Evolutionary conservation across 495 filamentous ascomycete species (phyloP).

Genomic region (Penicillium canariense): DNA sequence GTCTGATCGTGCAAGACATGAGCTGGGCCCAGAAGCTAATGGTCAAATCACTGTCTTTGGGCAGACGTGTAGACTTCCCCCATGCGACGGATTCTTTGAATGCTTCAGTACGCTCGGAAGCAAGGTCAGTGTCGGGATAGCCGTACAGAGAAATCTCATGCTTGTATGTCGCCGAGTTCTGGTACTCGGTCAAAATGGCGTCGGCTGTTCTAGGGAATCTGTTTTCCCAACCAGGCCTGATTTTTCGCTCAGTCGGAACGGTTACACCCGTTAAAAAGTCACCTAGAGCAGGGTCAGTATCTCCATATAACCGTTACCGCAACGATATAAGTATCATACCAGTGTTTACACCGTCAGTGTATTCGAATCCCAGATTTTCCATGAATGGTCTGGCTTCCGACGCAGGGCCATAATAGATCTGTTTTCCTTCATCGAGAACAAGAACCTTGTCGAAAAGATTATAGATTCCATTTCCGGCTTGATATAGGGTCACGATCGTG

Average conservation of each 20-base stretch:
- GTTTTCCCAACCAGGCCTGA: slow-evolving; percentile 50
- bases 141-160: slow-evolving; percentile 42
- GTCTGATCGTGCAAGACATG: slow-evolving; percentile 48
- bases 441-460: slow-evolving; percentile 66
- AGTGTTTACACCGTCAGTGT: slow-evolving; percentile 48
- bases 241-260: slow-evolving; percentile 61
- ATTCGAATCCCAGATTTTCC: slow-evolving; percentile 61
- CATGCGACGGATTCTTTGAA: slow-evolving; percentile 48
- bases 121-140: slow-evolving; percentile 43
- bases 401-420: slow-evolving; percentile 59
- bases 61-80: slow-evolving; percentile 35
- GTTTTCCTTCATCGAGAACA: slow-evolving; percentile 60
- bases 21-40: slow-evolving; percentile 57
- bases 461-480: slow-evolving; percentile 63
- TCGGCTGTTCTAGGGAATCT: slow-evolving; percentile 46
- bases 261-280: slow-evolving; percentile 71
- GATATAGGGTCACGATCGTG: slow-evolving; percentile 53
- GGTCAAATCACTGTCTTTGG: slow-evolving; percentile 50
- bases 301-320: background rate
- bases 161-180: slow-evolving; percentile 33
- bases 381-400: slow-evolving; percentile 62
- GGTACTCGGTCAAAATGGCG: slow-evolving; percentile 36
- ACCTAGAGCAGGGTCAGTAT: slow-evolving; percentile 51
- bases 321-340: background rate
- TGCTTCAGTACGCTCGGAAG: slow-evolving; percentile 39